Percentiles rank a stretch among this genome's conserved stretches.
phyloP scores from a whole-genome alignment of 2,329 filamentous ascomycete genomes.

The Colletotrichum musicola region DNA sequence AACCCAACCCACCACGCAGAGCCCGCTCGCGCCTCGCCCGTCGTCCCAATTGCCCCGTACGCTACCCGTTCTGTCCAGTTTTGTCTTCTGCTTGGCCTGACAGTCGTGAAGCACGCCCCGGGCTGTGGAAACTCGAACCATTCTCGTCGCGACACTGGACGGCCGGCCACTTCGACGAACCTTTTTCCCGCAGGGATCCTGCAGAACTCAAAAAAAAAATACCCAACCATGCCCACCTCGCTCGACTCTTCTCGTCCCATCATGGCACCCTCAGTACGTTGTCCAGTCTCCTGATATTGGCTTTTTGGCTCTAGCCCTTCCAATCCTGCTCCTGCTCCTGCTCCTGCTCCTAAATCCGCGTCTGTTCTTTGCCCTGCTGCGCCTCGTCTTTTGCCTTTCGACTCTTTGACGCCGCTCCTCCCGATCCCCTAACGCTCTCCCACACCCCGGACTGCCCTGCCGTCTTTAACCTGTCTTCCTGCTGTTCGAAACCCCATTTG shows the following conservation, averaged over 20 bases:
- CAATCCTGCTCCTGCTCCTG: background rate
- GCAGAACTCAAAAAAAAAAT: slow-evolving; percentile 20
- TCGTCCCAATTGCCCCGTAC: slow-evolving; percentile 22
- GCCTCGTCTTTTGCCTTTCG: slow-evolving; percentile 10
- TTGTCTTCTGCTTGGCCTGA: slow-evolving; percentile 32
- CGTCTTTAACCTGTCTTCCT: slow-evolving; percentile 22
- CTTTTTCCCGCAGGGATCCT: slow-evolving; percentile 35
- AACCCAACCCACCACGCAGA: background rate
- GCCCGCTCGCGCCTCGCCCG: slow-evolving; percentile 6
- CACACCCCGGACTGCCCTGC: slow-evolving; percentile 26
- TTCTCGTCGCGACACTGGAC: slow-evolving; percentile 27
- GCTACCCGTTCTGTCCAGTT: background rate
- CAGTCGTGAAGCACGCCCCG: slow-evolving; percentile 37
- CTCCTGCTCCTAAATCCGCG: background rate
- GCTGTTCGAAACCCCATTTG: slow-evolving; percentile 28
- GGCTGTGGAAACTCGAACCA: slow-evolving; percentile 38
- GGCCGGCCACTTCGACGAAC: slow-evolving; percentile 28
- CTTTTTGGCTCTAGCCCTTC: slow-evolving; percentile 11
- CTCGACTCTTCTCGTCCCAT: slow-evolving; percentile 72
- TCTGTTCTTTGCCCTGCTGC: slow-evolving; percentile 28
- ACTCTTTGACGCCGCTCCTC: slow-evolving; percentile 24
- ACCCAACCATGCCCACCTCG: slow-evolving; percentile 65
- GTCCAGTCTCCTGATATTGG: slow-evolving; percentile 30
- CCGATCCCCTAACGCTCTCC: slow-evolving; percentile 16
- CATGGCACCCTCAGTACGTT: slow-evolving; percentile 73